A percentile compares a stretch with the other conserved stretches of the same genome.
Conservation (phyloP, 345 rosid genomes). For the Schrenkiella parvula region DNA sequence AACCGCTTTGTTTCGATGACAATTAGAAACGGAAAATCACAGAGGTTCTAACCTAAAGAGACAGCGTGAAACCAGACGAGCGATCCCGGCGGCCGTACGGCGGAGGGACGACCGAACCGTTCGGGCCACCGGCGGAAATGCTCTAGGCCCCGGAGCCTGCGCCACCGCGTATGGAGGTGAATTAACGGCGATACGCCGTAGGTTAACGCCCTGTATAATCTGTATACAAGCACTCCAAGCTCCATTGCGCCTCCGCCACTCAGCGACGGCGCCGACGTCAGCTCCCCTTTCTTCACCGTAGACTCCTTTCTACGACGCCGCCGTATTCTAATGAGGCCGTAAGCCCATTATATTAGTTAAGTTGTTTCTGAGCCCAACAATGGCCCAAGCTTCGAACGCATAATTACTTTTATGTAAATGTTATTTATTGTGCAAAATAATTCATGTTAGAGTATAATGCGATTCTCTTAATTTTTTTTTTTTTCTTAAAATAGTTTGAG, state of each 20-base stretch:
- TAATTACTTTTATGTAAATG: too few relatives aligned
- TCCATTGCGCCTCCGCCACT: conserved; percentile 10
- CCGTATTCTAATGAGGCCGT: not conserved
- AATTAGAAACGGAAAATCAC: not conserved
- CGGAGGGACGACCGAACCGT: conserved; percentile 73
- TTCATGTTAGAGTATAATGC: too few relatives aligned
- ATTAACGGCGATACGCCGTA: conserved; percentile 57
- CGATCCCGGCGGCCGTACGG: conserved; percentile 58
- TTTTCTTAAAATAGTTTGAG: too few relatives aligned
- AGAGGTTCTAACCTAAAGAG: conserved; percentile 50
- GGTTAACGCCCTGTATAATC: conserved; percentile 62
- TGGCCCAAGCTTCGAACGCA: not conserved
- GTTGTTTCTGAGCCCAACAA: not conserved
- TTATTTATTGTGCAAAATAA: too few relatives aligned
- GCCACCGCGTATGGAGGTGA: conserved; percentile 70
- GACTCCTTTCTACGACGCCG: not conserved
- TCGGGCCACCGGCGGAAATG: conserved; percentile 78
- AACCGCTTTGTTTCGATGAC: not conserved
- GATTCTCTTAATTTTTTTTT: too few relatives aligned
- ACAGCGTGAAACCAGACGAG: conserved; percentile 96
- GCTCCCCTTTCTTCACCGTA: conserved; percentile 15
- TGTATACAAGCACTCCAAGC: conserved; percentile 49
- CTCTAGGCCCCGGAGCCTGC: conserved; percentile 62
- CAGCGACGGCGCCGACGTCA: conserved; percentile 21
- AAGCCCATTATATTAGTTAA: conserved; percentile 2